Evolutionary conservation across 805 yeast genomes (phyloP), one percentile per base, ranked within the genome.

Genomic region (Metschnikowia drakensbergensis): DNA sequence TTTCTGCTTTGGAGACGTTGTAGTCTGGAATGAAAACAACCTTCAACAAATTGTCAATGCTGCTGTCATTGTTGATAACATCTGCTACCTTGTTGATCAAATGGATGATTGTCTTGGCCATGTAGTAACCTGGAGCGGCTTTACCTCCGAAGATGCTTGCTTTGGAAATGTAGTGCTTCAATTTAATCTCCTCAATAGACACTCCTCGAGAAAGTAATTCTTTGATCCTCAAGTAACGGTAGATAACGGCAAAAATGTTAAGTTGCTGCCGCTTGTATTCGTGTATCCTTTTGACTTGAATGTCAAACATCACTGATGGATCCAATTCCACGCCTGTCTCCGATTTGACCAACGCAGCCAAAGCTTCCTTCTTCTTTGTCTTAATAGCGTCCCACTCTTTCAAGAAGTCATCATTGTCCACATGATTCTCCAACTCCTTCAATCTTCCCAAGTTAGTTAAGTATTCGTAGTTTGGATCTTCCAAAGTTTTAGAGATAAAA

Each of bases 41-140:
- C 71, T 90, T 88, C 61, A 90, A 79, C 60, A 86, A 73, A 58
- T 84, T 86, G 33, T 79, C 87, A 61, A 88, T 76, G 28, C 84
- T 91, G 1, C 76, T 68, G 64, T 90, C 97, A 51, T 76, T 77
- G 69, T 90, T 90, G 54, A 90, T 82, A 43, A 88, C 92, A 5
- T 80, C 83, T 30, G 87, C 84, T 34, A 89, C 97, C 46, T 86
- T 69, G 66, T 87, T 90, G 62, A 90, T 80, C 66, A 90, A 76
- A 67, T 89, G 88, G 64, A 90, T 91, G 61, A 90, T 87, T 50
- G 86, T 80, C 70, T 90, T 90, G 51, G 97, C 97, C 82, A 90
- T 88, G 72, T 88, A 90, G 67, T 90, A 90, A 55, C 97, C 97
- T n/a, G 97, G 97, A 8, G 97, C 97, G 51, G 95, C 86, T 70